phyloP scores from a whole-genome alignment of 2,329 filamentous ascomycete species.

The Rhynchosporium agropyri region DNA sequence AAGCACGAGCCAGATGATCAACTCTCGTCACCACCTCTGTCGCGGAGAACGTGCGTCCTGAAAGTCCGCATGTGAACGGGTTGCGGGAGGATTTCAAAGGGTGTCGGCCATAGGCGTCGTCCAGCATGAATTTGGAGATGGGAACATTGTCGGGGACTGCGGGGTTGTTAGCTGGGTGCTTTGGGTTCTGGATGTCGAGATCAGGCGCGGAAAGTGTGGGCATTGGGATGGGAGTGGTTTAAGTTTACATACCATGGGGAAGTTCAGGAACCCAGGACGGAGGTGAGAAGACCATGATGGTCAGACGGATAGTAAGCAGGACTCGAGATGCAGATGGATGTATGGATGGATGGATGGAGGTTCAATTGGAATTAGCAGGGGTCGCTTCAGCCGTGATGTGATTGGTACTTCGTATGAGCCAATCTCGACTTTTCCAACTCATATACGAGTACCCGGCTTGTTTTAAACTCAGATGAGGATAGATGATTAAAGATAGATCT shows the following conservation, averaged over 20 bases:
- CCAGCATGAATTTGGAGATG: constrained; percentile 75
- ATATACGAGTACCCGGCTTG: too few relatives aligned
- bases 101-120: constrained; percentile 69
- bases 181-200: neutral
- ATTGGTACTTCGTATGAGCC: too few relatives aligned
- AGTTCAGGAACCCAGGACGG: constrained; percentile 64
- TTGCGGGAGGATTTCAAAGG: constrained; percentile 64
- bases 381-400: neutral
- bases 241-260: constrained; percentile 51
- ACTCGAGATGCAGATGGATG: neutral
- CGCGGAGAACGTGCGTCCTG: constrained; percentile 66
- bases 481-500: too few relatives aligned
- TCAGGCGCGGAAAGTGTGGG: neutral
- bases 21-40: constrained; percentile 66
- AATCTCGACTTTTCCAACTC: too few relatives aligned
- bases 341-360: neutral
- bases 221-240: neutral
- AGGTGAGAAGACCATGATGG: constrained; percentile 53
- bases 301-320: constrained; percentile 18
- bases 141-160: constrained; percentile 62
- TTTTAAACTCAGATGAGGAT: too few relatives aligned
- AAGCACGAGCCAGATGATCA: constrained; percentile 66
- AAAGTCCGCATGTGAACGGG: constrained; percentile 77
- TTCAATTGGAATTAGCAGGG: neutral
- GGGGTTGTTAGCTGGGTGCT: neutral